A percentile compares a stretch with the other conserved stretches of the same genome.
Evolutionary conservation across 371 early-diverging fungal genomes (phyloP).

Genomic region (Catenaria anguillulae): DNA sequence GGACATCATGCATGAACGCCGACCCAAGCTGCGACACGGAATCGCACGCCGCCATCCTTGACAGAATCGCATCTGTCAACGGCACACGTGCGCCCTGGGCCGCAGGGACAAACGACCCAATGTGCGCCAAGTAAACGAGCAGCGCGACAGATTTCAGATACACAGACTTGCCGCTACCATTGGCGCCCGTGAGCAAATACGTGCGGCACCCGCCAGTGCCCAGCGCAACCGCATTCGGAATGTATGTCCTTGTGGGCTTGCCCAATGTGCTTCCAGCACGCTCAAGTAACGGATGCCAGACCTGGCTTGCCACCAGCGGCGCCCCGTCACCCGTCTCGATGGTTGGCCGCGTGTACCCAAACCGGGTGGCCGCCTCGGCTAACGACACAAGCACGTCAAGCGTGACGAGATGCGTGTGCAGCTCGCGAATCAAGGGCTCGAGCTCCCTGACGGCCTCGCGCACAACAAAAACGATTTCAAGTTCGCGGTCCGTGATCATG

Average conservation of each 20-base stretch:
- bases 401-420: slow-evolving; percentile 10
- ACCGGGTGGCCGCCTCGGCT: slow-evolving; percentile 10
- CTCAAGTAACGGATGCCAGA: slow-evolving; percentile 16
- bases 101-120: slow-evolving; percentile 20
- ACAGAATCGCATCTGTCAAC: slow-evolving; percentile 15
- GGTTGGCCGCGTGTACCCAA: slow-evolving; percentile 13
- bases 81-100: slow-evolving; percentile 8
- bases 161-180: slow-evolving; percentile 18
- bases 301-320: slow-evolving; percentile 1
- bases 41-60: slow-evolving; percentile 3
- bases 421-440: slow-evolving; percentile 12
- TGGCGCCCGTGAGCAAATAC: slow-evolving; percentile 15
- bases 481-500: background rate
- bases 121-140: slow-evolving; percentile 18
- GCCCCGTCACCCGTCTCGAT: slow-evolving; percentile 5
- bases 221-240: slow-evolving; percentile 14
- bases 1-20: slow-evolving; percentile 16
- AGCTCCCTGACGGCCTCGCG: slow-evolving; percentile 7
- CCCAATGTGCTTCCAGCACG: background rate
- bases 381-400: slow-evolving; percentile 14
- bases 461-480: slow-evolving; percentile 7
- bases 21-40: background rate
- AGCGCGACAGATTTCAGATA: slow-evolving; percentile 15
- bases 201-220: background rate
- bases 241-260: slow-evolving; percentile 2